Evolutionary conservation across 1,284 basidiomycete species (phyloP).

Genomic region (Fomitiporia mediterranea): DNA sequence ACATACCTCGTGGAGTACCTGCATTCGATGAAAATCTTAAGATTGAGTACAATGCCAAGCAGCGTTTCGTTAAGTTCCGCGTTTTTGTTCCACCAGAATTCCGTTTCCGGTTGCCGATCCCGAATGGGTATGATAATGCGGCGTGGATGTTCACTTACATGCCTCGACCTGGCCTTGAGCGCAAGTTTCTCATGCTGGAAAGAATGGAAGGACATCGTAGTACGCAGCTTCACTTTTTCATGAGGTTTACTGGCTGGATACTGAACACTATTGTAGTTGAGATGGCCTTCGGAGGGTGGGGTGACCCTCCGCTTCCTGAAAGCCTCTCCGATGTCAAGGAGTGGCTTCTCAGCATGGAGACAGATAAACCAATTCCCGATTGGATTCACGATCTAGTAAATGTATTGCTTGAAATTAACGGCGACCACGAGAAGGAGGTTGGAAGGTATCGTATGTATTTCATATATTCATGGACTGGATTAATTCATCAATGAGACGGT

Average conservation of each 20-base stretch:
- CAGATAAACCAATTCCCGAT: neutral
- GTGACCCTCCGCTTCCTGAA: constrained; percentile 3
- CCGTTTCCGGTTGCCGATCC: constrained; percentile 11
- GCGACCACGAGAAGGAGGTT: neutral
- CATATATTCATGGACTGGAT: neutral
- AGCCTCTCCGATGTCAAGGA: constrained; percentile 14
- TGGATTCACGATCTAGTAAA: constrained; percentile 5
- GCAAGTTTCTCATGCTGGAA: constrained; percentile 1
- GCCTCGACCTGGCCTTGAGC: constrained; percentile 6
- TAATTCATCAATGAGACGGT: neutral
- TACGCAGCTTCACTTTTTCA: neutral
- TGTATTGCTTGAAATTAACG: constrained; percentile 1
- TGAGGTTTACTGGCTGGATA: neutral
- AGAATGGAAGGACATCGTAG: constrained; percentile 16
- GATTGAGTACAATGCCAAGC: constrained; percentile 8
- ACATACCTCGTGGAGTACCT: neutral
- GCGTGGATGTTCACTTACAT: constrained; percentile 13
- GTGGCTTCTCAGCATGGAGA: constrained; percentile 1
- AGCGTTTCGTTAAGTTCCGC: constrained; percentile 7
- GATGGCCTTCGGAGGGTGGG: neutral
- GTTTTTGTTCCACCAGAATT: constrained; percentile 12
- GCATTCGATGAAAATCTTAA: constrained; percentile 2
- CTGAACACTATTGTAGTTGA: neutral
- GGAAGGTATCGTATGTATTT: constrained; percentile 7
- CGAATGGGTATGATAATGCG: constrained; percentile 10